Evolutionary conservation across 177 flowering plant genomes (phyloP).

Genomic region (Tripterygium wilfordii): DNA sequence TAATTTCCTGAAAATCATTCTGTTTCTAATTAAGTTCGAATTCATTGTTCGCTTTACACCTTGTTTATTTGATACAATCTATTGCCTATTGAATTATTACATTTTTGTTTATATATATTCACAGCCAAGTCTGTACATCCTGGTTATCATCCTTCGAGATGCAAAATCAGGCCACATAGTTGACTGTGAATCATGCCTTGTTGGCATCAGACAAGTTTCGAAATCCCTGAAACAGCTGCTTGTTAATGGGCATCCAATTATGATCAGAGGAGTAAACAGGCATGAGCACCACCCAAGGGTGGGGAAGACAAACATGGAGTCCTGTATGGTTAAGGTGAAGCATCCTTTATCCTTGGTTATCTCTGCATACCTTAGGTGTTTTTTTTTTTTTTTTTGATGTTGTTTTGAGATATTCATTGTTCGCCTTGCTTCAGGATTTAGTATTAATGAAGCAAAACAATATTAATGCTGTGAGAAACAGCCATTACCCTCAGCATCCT

Average conservation of each 20-base stretch:
- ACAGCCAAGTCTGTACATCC: conserved; percentile 88
- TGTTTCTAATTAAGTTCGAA: no score
- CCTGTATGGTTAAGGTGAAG: conserved; percentile 90
- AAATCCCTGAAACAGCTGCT: conserved; percentile 85
- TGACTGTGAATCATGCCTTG: conserved; percentile 95
- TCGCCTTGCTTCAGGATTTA: conserved; percentile 57
- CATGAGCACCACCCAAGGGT: conserved; percentile 97
- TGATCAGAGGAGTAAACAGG: conserved; percentile 90
- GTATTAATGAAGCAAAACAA: conserved; percentile 91
- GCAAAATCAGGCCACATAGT: conserved; percentile 57
- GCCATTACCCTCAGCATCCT: conserved; percentile 98
- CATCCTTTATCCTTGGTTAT: neutral
- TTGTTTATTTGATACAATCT: no score
- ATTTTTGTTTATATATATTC: conserved; percentile 7
- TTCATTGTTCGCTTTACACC: no score
- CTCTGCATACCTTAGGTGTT: neutral
- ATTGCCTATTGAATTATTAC: no score
- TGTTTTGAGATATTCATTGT: neutral
- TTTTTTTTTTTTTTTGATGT: neutral
- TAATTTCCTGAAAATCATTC: no score
- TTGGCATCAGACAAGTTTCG: conserved; percentile 72
- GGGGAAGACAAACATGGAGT: conserved; percentile 89
- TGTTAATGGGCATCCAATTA: conserved; percentile 81
- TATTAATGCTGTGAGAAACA: conserved; percentile 94
- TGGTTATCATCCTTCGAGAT: conserved; percentile 81